These are phyloP conservation scores for Euphorbia peplus DNA, from an alignment of 345 rosid species.

Conservation along the genomic window DNA sequence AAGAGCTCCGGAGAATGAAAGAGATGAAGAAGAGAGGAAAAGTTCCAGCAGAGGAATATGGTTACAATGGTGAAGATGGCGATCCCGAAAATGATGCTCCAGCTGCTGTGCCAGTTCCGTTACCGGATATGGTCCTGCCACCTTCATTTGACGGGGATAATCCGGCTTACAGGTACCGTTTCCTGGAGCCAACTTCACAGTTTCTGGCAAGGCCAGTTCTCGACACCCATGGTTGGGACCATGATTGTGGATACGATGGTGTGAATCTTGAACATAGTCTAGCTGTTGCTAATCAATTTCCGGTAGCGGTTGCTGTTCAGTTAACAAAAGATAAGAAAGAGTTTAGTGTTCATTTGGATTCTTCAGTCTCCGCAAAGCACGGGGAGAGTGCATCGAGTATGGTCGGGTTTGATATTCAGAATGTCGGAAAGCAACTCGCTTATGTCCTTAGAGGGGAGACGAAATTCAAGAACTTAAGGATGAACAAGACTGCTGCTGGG, in stretches of 20 bases:
- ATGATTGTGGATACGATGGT: conserved; percentile 96
- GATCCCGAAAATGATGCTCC: conserved; percentile 71
- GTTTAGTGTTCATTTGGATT: conserved; percentile 87
- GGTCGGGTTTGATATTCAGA: conserved; percentile 97
- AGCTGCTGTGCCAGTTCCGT: conserved; percentile 83
- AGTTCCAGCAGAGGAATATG: conserved; percentile 50
- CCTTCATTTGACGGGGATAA: conserved; percentile 82
- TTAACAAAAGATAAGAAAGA: conserved; percentile 96
- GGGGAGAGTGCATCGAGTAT: conserved; percentile 81
- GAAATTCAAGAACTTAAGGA: conserved; percentile 67
- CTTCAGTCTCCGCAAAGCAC: conserved; percentile 73
- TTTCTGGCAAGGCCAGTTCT: conserved; percentile 84
- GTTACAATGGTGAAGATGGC: conserved; percentile 55
- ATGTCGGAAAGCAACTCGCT: conserved; percentile 88
- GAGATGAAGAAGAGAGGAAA: conserved; percentile 83
- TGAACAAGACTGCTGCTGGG: conserved; percentile 75
- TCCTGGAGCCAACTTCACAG: conserved; percentile 82
- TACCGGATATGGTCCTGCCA: conserved; percentile 89
- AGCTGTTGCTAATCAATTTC: conserved; percentile 61
- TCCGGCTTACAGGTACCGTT: conserved; percentile 86
- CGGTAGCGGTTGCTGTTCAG: conserved; percentile 73
- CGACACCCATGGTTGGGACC: conserved; percentile 98
- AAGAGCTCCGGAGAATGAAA: conserved; percentile 72
- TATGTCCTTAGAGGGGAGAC: conserved; percentile 80
- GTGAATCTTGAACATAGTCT: conserved; percentile 73